Percentiles rank a stretch among this genome's conserved stretches.
These are phyloP conservation scores for Suillus subaureus DNA, from an alignment of 768 basidiomycete genomes.

Conservation along the genomic window DNA sequence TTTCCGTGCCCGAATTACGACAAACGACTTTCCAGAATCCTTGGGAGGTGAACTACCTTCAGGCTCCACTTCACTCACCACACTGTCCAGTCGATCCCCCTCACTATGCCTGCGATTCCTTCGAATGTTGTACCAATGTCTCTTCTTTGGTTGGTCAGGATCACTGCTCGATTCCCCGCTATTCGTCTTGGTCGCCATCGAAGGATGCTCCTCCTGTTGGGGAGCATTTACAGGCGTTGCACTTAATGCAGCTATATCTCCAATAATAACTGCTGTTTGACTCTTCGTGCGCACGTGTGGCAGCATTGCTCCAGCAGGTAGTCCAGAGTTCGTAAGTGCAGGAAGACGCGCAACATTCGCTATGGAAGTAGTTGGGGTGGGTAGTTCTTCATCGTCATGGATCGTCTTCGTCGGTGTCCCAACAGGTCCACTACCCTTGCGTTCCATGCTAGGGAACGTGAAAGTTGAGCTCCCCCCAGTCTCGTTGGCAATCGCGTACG, in stretches of 20 bases:
- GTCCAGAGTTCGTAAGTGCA: conserved; percentile 31
- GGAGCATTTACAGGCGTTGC: conserved; percentile 16
- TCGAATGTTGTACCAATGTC: conserved; percentile 69
- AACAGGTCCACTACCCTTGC: conserved; percentile 28
- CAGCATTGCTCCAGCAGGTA: conserved; percentile 67
- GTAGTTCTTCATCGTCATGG: conserved; percentile 44
- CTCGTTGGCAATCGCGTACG: conserved; percentile 69
- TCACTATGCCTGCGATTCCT: conserved; percentile 63
- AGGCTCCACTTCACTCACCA: conserved; percentile 18
- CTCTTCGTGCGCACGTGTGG: conserved; percentile 78
- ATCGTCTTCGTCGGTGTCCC: conserved; percentile 25
- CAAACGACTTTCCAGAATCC: conserved; percentile 58
- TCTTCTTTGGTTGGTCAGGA: conserved; percentile 56
- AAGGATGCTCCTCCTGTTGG: conserved; percentile 21
- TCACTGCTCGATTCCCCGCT: conserved; percentile 35
- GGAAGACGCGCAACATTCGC: conserved; percentile 48
- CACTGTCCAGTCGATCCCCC: conserved; percentile 42
- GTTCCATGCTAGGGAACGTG: conserved; percentile 67
- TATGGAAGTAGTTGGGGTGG: conserved; percentile 53
- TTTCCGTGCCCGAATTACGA: conserved; percentile 63
- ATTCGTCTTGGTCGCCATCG: conserved; percentile 21
- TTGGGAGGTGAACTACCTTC: conserved; percentile 36
- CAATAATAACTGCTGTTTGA: conserved; percentile 84
- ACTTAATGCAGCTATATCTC: conserved; percentile 41
- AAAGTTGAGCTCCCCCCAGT: conserved; percentile 51